Conservation (phyloP, 371 early-diverging fungal species). For the Syncephalastrum contaminatum region DNA sequence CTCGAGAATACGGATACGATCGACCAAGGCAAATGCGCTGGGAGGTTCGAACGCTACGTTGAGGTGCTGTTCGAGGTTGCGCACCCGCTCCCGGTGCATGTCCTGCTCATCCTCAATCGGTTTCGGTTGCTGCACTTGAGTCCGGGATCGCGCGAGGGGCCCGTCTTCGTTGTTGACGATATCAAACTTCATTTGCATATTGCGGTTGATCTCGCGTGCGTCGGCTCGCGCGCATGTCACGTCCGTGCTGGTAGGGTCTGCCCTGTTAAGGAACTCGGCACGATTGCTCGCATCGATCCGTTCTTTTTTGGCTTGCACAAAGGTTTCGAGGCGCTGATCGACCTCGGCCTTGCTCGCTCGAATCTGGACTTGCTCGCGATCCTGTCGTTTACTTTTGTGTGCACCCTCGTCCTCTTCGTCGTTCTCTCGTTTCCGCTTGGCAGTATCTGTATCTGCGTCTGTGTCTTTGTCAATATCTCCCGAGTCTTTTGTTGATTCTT, state of each 20-base stretch:
- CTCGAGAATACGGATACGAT: conserved; percentile 69
- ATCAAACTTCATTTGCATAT: conserved; percentile 81
- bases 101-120: neutral
- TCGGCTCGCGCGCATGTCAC: conserved; percentile 69
- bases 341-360: conserved; percentile 42
- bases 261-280: conserved; percentile 58
- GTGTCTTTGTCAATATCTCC: no score
- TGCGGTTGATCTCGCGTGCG: conserved; percentile 73
- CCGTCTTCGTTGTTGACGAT: conserved; percentile 75
- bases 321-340: conserved; percentile 51
- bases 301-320: conserved; percentile 60
- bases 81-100: conserved; percentile 42
- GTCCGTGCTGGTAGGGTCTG: conserved; percentile 39
- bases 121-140: conserved; percentile 9
- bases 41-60: conserved; percentile 57
- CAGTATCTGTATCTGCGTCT: no score
- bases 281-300: conserved; percentile 74
- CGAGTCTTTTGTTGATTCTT: neutral
- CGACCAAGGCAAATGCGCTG: conserved; percentile 33
- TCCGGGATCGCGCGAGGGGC: conserved; percentile 62
- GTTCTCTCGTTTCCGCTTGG: neutral
- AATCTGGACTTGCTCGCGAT: conserved; percentile 50
- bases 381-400: conserved; percentile 30
- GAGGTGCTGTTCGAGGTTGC: conserved; percentile 64
- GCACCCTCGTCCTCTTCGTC: conserved; percentile 12